phyloP scores from a whole-genome alignment of 225 moss, liverwort and hornwort genomes.

The Marchantia paleacea region DNA sequence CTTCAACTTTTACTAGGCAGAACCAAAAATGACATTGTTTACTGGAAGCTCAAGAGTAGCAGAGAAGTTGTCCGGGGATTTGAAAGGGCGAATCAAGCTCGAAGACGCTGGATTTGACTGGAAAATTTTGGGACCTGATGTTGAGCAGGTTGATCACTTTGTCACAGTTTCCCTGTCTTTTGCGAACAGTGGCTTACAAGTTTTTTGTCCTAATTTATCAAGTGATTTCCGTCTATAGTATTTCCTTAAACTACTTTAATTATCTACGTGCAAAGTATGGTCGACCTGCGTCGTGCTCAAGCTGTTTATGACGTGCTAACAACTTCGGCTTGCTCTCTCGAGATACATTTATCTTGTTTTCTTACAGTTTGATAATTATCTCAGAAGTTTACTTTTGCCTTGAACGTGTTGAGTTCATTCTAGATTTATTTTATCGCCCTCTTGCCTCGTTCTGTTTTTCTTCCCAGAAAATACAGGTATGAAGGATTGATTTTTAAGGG shows the following conservation, averaged over 20 bases:
- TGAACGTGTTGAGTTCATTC: background rate
- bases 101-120: slow-evolving; percentile 99
- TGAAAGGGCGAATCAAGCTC: slow-evolving; percentile 92
- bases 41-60: slow-evolving; percentile 99
- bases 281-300: too few relatives aligned
- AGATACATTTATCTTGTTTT: background rate
- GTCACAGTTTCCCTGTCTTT: background rate
- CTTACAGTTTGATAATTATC: background rate
- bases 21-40: slow-evolving; percentile 88
- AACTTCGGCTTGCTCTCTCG: background rate
- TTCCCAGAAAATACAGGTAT: background rate
- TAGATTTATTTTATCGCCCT: too few relatives aligned
- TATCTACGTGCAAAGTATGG: background rate
- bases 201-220: too few relatives aligned
- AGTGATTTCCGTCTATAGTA: too few relatives aligned
- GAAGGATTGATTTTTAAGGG: background rate
- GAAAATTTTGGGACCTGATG: slow-evolving; percentile 98
- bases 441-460: background rate
- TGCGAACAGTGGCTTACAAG: background rate
- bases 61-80: slow-evolving; percentile 83
- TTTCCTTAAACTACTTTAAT: background rate
- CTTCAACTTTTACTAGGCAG: slow-evolving; percentile 49
- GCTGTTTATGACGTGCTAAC: too few relatives aligned
- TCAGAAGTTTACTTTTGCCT: background rate
- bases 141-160: slow-evolving; percentile 54